Conservation (phyloP, 2,329 filamentous ascomycete species). For the Pseudocercospora pini-densiflorae region DNA sequence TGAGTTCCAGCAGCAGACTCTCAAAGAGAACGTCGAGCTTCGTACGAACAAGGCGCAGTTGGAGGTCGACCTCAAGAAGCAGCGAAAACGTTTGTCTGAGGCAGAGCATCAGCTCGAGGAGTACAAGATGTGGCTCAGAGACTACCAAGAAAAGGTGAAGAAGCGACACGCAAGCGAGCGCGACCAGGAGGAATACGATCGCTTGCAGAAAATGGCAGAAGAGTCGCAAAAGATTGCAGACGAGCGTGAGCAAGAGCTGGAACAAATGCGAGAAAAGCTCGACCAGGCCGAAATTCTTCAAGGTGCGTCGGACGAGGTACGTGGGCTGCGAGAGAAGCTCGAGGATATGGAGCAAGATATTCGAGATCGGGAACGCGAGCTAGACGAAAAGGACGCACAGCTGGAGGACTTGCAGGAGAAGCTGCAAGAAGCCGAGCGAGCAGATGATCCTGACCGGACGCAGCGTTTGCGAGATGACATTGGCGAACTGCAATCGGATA, state of each 20-base stretch:
- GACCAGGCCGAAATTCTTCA: conserved; percentile 44
- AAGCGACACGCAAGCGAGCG: conserved; percentile 71
- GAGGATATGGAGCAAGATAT: conserved; percentile 57
- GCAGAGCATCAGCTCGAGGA: conserved; percentile 86
- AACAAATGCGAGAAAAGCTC: conserved; percentile 47
- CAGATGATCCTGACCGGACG: conserved; percentile 39
- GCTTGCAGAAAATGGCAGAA: conserved; percentile 50
- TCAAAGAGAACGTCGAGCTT: conserved; percentile 94
- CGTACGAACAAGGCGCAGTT: conserved; percentile 92
- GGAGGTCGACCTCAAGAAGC: conserved; percentile 82
- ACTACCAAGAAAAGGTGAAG: conserved; percentile 81
- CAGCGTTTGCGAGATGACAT: conserved; percentile 54
- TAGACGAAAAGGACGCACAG: conserved; percentile 53
- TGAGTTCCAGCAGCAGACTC: conserved; percentile 83
- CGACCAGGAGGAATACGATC: conserved; percentile 65
- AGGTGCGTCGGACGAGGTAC: conserved; percentile 35
- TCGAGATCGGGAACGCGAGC: conserved; percentile 49
- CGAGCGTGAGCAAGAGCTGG: conserved; percentile 50
- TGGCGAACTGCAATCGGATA: conserved; percentile 52
- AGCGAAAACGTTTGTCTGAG: conserved; percentile 79
- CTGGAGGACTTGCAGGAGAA: conserved; percentile 53
- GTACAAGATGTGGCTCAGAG: conserved; percentile 79
- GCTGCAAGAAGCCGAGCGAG: conserved; percentile 35
- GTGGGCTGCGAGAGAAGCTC: conserved; percentile 54
- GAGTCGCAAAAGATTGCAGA: conserved; percentile 46